Evolutionary conservation across 148 eudicot genomes (phyloP), one percentile per base, ranked within the genome.

Genomic region (Spergularia marina): DNA sequence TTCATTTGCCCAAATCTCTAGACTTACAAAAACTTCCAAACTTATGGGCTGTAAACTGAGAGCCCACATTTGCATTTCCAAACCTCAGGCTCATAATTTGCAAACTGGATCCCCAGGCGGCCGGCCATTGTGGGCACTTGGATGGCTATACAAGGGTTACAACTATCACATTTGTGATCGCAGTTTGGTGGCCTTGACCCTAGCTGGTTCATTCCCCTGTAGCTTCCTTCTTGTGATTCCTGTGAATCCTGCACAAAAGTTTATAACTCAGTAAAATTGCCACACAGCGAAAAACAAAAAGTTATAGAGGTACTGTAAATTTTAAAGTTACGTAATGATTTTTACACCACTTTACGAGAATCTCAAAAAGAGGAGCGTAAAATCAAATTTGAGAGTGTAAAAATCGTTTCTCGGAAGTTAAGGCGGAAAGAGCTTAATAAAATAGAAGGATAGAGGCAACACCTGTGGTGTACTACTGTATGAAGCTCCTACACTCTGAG

Each of bases 1-100:
- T 0, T 16, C 11, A 11, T 47, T 1, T 70, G 21, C 30, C 69
- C 52, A 36, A 5, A 30, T 66, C 41, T 40, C n/a, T 68, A 61
- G 65, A 68, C 56, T 4, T 20, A 20, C 25, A 56, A 57, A 65
- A 65, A 44, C n/a, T 2, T 9, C 12, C 0, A 47, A 25, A 54
- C 55, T 83, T 59, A 90, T 6, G 98, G 98, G 73, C 74, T 85
- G 59, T 89, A 94, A 71, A 91, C 81, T 16, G 89, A 74, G 49
- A 82, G 87, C 11, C 98, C 98, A 73, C 98, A 94, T 74, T 94
- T 94, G 93, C 98, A 94, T 84, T 87, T 91, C 98, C 98, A 94
- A 4, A 91, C 89, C 73, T 90, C 91, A 4, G 97, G 96, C 78
- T 89, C 89, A 60, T 94, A 94, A 74, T 94, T 94, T 10, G 98